Evolutionary conservation across 352 stramenopile species (phyloP), one percentile per base, ranked within the genome.

Genomic region (Phytophthora ramorum): DNA sequence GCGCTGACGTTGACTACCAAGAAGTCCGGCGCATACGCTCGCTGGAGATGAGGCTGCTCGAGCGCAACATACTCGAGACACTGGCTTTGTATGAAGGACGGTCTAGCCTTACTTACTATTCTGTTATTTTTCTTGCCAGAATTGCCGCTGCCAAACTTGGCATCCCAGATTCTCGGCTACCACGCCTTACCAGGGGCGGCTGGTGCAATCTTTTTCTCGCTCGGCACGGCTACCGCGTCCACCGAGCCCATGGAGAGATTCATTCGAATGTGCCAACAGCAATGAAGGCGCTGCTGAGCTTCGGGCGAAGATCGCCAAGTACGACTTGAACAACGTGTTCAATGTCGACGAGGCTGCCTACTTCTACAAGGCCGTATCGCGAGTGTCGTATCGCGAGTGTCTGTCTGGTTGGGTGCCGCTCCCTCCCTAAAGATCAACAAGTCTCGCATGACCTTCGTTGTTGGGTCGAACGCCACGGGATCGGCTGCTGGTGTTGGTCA

Each of bases 291-390:
- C 22, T 0, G 13, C 7, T 12, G 20, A 38, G 8, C 13, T 49
- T 1, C 51, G 13, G 2, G 22, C 34, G 2, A 57, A 47, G 20
- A 46, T 57, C 32, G 35, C 37, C 22, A 24, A 57, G 49, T 58
- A 49, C 35, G 22, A 49, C 16, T 19, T 40, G 22, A 40, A 58
- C 14, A 37, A 58, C 35, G 37, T 58, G 13, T 40, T 41, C 16
- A 58, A 49, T n/a, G 24, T 58, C 3, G 20, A 58, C 37, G 35
- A 49, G 14, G 51, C 51, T 0, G 51, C 51, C 12, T 48, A 30
- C 35, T 58, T 58, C 38, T 58, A 49, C 51, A 57, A 57, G 17
- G 9, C 3, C 4, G 4, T 48, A 3, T 2, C 24, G 8, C 22
- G 35, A n/a, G n/a, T n/a, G n/a, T n/a, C n/a, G n/a, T n/a, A n/a